Base-by-base conservation (phyloP, 1,284 basidiomycete species). In the Peniophora sp. region DNA sequence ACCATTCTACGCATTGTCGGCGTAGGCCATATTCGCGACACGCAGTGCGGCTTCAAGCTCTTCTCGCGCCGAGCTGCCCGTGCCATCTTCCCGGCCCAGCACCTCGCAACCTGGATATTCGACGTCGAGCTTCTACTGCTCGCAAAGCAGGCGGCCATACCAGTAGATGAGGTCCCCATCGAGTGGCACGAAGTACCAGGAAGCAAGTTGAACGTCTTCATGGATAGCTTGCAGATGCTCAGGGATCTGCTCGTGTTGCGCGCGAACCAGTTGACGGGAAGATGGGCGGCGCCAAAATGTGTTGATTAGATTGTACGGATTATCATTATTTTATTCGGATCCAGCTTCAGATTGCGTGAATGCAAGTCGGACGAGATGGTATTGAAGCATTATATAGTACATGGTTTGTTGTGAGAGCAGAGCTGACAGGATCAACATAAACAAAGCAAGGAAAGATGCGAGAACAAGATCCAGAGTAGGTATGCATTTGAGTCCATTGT, bases 41-140 rank as follows among this genome's bases (percentile, higher is more conserved):
- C 94, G 18, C 94, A 97, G 65, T 97, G 94, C 63, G 94, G 94
- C 36, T 97, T 97, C 81, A 97, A 97, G 68, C 79, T 95, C 18
- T 92, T 92, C 67, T 83, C 92, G 6, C 88, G 92, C 2, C 63
- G 74, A 3, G 85, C 92, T 0, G 92, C 92, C 8, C 78, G 74
- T 46, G 75, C 79, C 50, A 82, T 97, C 52, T 97, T 96, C 66
- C 91, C 92, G 0, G 74, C 75, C 2, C 85, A 93, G 60, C 91
- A 90, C 59, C 81, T 93, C 17, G 71, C 83, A 11, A 87, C 87
- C 0, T 97, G 93, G 93, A 94, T 96, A 62, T 97, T 97, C 61
- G 93, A 97, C 64, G 94, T 96, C 50, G 94, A 97, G 64, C 76
- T 97, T 2, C 73, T 97, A n/a, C 73, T 96, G n/a, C 76, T 95